These are phyloP conservation scores for Corymbia maculata DNA, from an alignment of 345 rosid species.

Conservation along the genomic window DNA sequence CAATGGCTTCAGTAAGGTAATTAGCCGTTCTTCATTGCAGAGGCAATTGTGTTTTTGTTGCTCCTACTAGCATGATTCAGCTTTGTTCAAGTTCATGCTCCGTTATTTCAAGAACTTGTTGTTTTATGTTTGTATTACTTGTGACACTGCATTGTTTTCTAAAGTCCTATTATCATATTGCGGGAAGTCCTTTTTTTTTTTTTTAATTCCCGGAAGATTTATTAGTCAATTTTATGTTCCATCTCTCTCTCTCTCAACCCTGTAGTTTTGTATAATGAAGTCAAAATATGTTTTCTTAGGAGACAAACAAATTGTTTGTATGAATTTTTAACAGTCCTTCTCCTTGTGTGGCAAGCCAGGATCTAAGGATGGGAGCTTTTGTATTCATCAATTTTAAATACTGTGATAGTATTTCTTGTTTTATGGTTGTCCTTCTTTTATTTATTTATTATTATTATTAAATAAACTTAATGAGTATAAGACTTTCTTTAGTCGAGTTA, in stretches of 20 bases:
- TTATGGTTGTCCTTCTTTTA: neutral
- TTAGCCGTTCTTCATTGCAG: neutral
- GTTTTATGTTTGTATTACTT: neutral
- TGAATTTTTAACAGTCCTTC: neutral
- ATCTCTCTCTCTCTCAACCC: neutral
- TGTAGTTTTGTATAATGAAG: neutral
- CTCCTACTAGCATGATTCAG: neutral
- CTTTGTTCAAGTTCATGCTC: neutral
- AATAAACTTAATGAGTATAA: neutral
- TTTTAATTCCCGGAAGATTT: too few species aligned
- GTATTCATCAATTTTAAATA: neutral
- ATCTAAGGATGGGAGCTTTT: neutral
- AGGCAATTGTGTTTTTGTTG: neutral
- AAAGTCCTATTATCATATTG: neutral
- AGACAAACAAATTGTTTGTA: neutral
- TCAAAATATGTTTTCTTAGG: neutral
- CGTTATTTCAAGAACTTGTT: neutral
- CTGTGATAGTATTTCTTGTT: neutral
- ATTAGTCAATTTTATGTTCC: neutral
- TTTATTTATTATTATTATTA: neutral
- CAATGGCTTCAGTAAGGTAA: slow-evolving; percentile 52
- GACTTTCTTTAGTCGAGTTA: neutral
- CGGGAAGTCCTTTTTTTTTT: neutral
- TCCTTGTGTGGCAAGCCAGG: neutral
- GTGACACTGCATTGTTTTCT: neutral